Evolutionary conservation across 192 early-diverging fungal species (phyloP).

Genomic region (Umbelopsis vinacea): DNA sequence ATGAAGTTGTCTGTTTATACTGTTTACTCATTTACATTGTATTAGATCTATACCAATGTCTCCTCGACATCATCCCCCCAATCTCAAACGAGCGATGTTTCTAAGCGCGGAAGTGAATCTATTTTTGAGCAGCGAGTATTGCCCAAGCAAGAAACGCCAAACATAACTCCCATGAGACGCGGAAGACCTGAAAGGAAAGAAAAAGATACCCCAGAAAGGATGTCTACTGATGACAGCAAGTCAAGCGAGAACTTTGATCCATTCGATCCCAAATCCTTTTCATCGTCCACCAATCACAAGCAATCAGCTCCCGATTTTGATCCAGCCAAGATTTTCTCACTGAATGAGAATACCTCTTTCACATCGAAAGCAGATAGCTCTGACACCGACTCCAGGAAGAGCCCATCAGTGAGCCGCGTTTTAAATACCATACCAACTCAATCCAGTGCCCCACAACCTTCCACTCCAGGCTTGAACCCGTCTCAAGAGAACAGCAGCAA

Average conservation of each 20-base stretch:
- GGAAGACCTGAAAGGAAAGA: slow-evolving; percentile 67
- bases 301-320: slow-evolving; percentile 1
- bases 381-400: neutral
- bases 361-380: neutral
- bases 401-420: too few species aligned
- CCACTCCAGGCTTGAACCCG: neutral
- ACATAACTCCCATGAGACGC: slow-evolving; percentile 85
- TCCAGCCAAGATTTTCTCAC: slow-evolving; percentile 2
- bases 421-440: neutral
- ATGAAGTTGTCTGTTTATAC: slow-evolving; percentile 1
- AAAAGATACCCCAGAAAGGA: neutral
- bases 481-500: neutral
- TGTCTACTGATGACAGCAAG: neutral
- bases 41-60: slow-evolving; percentile 40
- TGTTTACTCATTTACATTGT: slow-evolving; percentile 1
- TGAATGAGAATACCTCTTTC: slow-evolving; percentile 11
- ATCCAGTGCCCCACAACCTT: neutral
- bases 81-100: slow-evolving; percentile 25
- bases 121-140: slow-evolving; percentile 37
- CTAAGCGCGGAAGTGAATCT: slow-evolving; percentile 35
- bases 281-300: neutral
- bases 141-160: slow-evolving; percentile 50
- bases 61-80: slow-evolving; percentile 14
- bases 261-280: slow-evolving; percentile 16
- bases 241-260: slow-evolving; percentile 20